Evolutionary conservation across 2,329 filamentous ascomycete genomes (phyloP).

Genomic region (Falciphora oryzae): DNA sequence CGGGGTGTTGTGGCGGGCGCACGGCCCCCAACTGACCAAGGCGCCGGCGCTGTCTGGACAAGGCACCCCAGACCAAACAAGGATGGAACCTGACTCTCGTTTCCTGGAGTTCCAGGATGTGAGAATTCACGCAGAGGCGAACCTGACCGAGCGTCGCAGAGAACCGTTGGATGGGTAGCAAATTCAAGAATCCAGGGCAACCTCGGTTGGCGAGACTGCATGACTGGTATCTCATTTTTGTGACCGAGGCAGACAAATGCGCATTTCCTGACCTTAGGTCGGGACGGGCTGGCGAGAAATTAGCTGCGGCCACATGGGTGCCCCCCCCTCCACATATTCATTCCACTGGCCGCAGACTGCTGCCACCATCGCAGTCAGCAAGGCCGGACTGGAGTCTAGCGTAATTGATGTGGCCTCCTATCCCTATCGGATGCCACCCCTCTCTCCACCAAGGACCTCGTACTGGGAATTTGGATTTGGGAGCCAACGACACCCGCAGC

Average conservation of each 20-base stretch:
- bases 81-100: neutral
- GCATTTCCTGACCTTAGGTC: neutral
- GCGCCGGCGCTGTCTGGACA: neutral
- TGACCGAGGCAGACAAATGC: neutral
- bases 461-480: neutral
- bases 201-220: neutral
- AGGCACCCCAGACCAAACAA: neutral
- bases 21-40: neutral
- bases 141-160: neutral
- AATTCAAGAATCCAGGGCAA: neutral
- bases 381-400: neutral
- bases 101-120: neutral
- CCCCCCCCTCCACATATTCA: neutral
- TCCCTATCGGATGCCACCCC: neutral
- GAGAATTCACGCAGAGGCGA: neutral
- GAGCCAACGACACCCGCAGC: neutral
- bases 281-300: constrained; percentile 6
- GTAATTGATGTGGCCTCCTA: neutral
- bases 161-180: neutral
- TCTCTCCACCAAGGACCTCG: neutral
- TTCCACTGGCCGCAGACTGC: constrained; percentile 1
- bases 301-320: neutral
- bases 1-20: neutral
- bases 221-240: neutral
- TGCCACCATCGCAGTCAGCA: neutral